Conservation (phyloP, 495 filamentous ascomycete species). For the Neurospora africana region DNA sequence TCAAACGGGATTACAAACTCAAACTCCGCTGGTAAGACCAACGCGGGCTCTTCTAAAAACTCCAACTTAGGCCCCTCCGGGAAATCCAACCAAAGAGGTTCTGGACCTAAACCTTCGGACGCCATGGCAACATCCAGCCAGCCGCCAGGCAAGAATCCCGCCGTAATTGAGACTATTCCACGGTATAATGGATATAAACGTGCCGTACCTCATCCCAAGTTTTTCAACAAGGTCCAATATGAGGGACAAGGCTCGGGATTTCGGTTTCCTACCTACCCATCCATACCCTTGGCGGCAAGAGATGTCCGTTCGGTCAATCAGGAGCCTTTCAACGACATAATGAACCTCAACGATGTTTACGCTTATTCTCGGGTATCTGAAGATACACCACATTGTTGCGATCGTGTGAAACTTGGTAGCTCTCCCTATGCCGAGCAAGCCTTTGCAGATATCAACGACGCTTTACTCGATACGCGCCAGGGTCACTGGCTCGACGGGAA, state of each 20-base stretch:
- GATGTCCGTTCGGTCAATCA: neutral
- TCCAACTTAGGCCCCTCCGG: neutral
- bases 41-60: neutral
- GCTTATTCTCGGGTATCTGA: neutral
- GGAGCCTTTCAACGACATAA: neutral
- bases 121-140: neutral
- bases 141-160: neutral
- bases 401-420: neutral
- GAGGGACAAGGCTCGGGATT: neutral
- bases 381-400: neutral
- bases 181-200: neutral
- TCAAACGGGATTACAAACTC: neutral
- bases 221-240: neutral
- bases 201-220: neutral
- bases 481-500: neutral
- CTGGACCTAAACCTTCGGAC: neutral
- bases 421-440: neutral
- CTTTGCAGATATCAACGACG: neutral
- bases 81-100: neutral
- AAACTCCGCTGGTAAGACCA: neutral
- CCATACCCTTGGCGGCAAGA: neutral
- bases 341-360: neutral
- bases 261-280: neutral
- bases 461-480: neutral
- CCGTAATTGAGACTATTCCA: neutral